phyloP scores from a whole-genome alignment of 2,329 filamentous ascomycete genomes.

The Cladosporium sp. region DNA sequence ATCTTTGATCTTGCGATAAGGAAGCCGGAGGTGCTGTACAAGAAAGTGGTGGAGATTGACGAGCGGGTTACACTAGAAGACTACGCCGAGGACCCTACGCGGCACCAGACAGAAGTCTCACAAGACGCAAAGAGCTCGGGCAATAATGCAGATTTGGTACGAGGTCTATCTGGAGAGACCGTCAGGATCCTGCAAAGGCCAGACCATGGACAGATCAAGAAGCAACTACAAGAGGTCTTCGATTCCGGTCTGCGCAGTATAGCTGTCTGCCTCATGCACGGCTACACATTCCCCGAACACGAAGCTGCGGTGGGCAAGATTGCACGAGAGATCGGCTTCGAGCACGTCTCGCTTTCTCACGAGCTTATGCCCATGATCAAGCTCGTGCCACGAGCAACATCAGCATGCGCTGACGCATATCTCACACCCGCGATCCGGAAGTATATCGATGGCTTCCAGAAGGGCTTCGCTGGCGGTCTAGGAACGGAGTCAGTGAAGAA shows the following conservation, averaged over 20 bases:
- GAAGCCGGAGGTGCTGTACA: constrained; percentile 84
- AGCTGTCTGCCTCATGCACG: constrained; percentile 88
- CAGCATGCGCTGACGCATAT: constrained; percentile 77
- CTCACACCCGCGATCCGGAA: constrained; percentile 76
- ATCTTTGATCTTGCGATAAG: constrained; percentile 89
- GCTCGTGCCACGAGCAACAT: constrained; percentile 71
- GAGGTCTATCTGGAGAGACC: constrained; percentile 71
- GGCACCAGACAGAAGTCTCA: constrained; percentile 58
- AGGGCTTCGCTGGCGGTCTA: constrained; percentile 77
- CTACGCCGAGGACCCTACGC: constrained; percentile 81
- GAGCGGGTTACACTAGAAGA: constrained; percentile 90
- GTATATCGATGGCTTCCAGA: constrained; percentile 75
- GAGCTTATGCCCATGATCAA: constrained; percentile 90
- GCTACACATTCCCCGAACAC: constrained; percentile 86
- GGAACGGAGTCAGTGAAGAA: constrained; percentile 73
- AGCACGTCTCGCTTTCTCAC: constrained; percentile 78
- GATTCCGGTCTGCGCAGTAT: constrained; percentile 74
- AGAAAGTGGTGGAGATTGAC: constrained; percentile 82
- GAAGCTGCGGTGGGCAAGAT: constrained; percentile 75
- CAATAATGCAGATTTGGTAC: constrained; percentile 59
- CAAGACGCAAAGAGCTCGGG: constrained; percentile 39
- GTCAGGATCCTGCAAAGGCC: constrained; percentile 69
- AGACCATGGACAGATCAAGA: constrained; percentile 55
- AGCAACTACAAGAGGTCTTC: constrained; percentile 66
- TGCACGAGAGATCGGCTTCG: constrained; percentile 77